Evolutionary conservation across 495 filamentous ascomycete species (phyloP).

Genomic region (Collariella sp.): DNA sequence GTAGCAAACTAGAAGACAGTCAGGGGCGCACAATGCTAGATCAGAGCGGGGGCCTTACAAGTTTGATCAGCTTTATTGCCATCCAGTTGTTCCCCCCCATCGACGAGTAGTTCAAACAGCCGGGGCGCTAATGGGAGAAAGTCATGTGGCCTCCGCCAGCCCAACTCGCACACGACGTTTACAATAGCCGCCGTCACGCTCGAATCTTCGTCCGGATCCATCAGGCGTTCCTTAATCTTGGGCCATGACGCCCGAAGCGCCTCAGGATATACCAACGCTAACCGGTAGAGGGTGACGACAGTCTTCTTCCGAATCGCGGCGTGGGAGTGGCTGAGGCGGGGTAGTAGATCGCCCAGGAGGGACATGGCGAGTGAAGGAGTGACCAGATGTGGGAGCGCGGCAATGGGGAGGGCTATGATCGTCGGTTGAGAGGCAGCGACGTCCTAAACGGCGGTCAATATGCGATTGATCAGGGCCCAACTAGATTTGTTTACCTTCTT

Average conservation of each 20-base stretch:
- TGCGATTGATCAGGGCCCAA: not conserved
- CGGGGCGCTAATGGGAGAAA: conserved; percentile 87
- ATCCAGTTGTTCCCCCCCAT: conserved; percentile 97
- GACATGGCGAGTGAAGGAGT: conserved; percentile 86
- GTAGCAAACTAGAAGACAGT: conserved; percentile 69
- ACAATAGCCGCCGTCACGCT: conserved; percentile 94
- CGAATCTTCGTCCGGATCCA: conserved; percentile 80
- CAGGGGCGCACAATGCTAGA: conserved; percentile 8
- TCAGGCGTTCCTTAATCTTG: conserved; percentile 86
- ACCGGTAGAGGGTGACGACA: conserved; percentile 81
- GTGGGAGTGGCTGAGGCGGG: conserved; percentile 77
- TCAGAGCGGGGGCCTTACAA: conserved; percentile 47
- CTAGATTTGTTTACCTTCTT: conserved; percentile 61
- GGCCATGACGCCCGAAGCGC: conserved; percentile 89
- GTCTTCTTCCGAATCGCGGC: conserved; percentile 86
- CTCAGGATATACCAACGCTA: conserved; percentile 90
- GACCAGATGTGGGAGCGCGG: conserved; percentile 82
- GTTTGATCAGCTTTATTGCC: conserved; percentile 97
- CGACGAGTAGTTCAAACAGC: conserved; percentile 86
- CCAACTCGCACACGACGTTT: conserved; percentile 93
- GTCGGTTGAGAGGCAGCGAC: conserved; percentile 63
- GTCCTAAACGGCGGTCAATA: conserved; percentile 48
- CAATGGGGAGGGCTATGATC: conserved; percentile 74
- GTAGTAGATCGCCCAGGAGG: conserved; percentile 73
- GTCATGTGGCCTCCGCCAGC: conserved; percentile 86